A percentile compares a stretch with the other conserved stretches of the same genome.
Conservation (phyloP, 75 land plant species). For the Picea sitchensis region DNA sequence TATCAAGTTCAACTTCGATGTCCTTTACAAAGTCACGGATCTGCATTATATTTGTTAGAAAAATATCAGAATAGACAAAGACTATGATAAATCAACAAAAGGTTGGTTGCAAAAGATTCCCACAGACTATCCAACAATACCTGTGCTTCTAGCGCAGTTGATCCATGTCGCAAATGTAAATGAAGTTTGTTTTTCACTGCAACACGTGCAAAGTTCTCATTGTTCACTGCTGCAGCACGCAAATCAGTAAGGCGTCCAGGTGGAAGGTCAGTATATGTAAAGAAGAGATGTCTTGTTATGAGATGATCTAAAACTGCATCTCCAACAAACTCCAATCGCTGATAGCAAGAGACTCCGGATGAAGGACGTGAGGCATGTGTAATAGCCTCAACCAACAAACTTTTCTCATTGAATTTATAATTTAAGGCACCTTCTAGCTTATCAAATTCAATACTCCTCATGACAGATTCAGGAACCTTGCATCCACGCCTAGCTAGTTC, state of each 20-base stretch:
- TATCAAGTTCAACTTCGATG: slow-evolving; percentile 74
- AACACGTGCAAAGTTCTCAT: slow-evolving; percentile 99
- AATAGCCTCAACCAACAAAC: slow-evolving; percentile 87
- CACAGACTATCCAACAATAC: slow-evolving; percentile 22
- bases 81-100: background rate
- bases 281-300: slow-evolving; percentile 91
- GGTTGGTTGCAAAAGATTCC: background rate
- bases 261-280: slow-evolving; percentile 85
- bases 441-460: slow-evolving; percentile 81
- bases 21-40: slow-evolving; percentile 98
- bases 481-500: slow-evolving; percentile 33
- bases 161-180: slow-evolving; percentile 94
- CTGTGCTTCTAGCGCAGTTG: slow-evolving; percentile 94
- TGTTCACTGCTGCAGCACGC: slow-evolving; percentile 99
- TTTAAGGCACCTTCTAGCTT: slow-evolving; percentile 61
- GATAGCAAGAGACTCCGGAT: slow-evolving; percentile 95
- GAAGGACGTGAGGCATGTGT: slow-evolving; percentile 99
- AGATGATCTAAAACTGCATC: slow-evolving; percentile 99
- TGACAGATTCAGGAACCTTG: slow-evolving; percentile 68
- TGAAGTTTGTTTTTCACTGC: slow-evolving; percentile 94
- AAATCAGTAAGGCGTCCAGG: slow-evolving; percentile 97
- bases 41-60: slow-evolving; percentile 33
- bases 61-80: background rate
- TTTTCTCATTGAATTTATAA: slow-evolving; percentile 55
- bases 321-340: slow-evolving; percentile 95